A percentile compares a stretch with the other conserved stretches of the same genome.
Conservation (phyloP, 176 grass and related monocot genomes). For the Cymbopogon citratus region DNA sequence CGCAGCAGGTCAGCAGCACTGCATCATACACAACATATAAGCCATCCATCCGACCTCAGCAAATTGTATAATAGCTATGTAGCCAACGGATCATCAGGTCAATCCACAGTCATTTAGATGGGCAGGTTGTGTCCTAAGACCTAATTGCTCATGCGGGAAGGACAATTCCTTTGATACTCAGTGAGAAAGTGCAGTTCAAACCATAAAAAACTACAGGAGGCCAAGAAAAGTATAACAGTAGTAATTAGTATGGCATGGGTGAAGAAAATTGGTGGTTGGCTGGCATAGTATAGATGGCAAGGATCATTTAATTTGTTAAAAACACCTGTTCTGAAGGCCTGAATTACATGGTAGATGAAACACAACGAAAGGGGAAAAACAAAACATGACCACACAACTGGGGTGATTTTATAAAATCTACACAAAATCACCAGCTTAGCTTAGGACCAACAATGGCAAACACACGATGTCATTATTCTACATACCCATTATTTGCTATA, state of each 20-base stretch:
- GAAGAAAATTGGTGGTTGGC: not conserved
- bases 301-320: not conserved
- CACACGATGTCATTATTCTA: not conserved
- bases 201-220: not conserved
- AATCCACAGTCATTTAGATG: not conserved
- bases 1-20: not conserved
- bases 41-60: not conserved
- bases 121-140: not conserved
- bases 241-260: not conserved
- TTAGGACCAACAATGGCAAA: not conserved
- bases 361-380: not conserved
- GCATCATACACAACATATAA: not conserved
- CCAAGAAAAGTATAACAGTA: not conserved
- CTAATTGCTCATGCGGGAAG: not conserved
- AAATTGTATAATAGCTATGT: not conserved
- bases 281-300: not conserved
- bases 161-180: not conserved
- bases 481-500: not conserved
- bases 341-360: constrained; percentile 7
- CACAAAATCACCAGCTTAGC: not conserved
- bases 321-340: not conserved
- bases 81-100: not conserved
- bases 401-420: not conserved
- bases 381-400: not conserved
- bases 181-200: not conserved